Base-by-base conservation (phyloP, 352 stramenopile genomes). In the Phytophthora podocarpi region DNA sequence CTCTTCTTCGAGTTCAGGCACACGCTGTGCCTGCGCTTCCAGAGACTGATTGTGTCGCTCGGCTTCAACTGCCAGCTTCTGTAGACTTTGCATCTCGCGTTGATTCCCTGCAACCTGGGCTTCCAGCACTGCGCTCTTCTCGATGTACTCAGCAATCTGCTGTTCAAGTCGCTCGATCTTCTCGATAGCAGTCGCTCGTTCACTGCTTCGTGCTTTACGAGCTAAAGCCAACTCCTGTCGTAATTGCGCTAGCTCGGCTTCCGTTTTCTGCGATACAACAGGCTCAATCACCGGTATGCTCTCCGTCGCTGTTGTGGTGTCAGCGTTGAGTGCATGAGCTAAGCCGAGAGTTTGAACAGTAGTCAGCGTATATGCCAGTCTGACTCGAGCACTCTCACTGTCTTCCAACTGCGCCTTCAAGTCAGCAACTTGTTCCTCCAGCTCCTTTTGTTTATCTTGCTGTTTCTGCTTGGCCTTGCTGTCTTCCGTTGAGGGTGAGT, bases 321-420 rank as follows among this genome's bases (percentile, higher is more conserved):
- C 34, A 1, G 62, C 30, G 31, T 67, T 71, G 2, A 67, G 43
- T 11, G 28, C 18, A 32, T 27, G 53, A 34, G 47, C 49, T 30
- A 65, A 37, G 7, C 54, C 35, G 15, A 76, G 28, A 13, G 47
- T 73, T 34, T 88, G 78, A 1, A 91, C 47, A 0, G 74, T 71
- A 11, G 59, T 75, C 35, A 92, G 60, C 16, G 80, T 90, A 35
- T 83, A 59, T 21, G 89, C 70, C 37, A 95, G 50, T 23, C 85
- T 70, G 1, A 60, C 70, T 7, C 86, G 80, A 43, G 82, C 80
- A 23, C 82, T 77, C 69, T 95, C 86, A 27, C 86, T 95, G 7
- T 77, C 76, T 59, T 76, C 59, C 28, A 95, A 52, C 31, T 95
- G 83, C 1, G 39, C 51, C 45, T 87, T 78, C 21, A 90, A 60